phyloP scores from a whole-genome alignment of 441 rosid genomes.

The Breynia disticha region DNA sequence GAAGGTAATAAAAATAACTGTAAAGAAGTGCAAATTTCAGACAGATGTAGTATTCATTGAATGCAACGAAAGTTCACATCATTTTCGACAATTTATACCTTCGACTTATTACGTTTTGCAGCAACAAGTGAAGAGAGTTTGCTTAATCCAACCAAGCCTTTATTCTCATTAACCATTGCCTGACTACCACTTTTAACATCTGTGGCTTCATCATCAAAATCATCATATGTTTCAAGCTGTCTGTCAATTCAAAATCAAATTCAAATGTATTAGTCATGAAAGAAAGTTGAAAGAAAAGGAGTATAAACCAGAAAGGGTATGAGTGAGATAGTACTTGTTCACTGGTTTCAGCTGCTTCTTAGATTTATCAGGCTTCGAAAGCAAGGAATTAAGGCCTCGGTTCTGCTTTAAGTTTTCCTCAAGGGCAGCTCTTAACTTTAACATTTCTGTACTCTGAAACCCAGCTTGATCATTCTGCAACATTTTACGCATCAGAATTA shows the following conservation, averaged over 20 bases:
- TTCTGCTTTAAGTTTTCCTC: constrained; percentile 68
- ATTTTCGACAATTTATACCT: constrained; percentile 32
- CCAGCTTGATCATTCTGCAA: constrained; percentile 54
- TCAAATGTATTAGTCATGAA: constrained; percentile 13
- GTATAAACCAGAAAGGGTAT: background rate
- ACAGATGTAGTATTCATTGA: background rate
- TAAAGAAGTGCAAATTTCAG: background rate
- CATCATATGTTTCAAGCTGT: constrained; percentile 69
- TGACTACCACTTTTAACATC: constrained; percentile 24
- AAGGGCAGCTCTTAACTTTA: constrained; percentile 68
- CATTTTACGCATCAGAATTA: constrained; percentile 14
- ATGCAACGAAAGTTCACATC: background rate
- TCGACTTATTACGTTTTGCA: constrained; percentile 39
- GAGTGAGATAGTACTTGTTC: constrained; percentile 37
- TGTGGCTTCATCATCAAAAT: constrained; percentile 63
- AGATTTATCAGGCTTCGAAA: constrained; percentile 36
- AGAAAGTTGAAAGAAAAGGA: background rate
- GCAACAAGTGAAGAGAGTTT: constrained; percentile 44
- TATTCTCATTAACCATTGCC: constrained; percentile 21
- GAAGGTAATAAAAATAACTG: background rate
- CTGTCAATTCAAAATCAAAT: constrained; percentile 29
- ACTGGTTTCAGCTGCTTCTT: constrained; percentile 41
- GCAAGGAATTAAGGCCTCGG: constrained; percentile 35
- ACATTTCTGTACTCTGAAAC: constrained; percentile 65
- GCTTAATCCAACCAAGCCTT: constrained; percentile 20